Conservation (phyloP, 148 eudicot species). For the Fagopyrum esculentum region DNA sequence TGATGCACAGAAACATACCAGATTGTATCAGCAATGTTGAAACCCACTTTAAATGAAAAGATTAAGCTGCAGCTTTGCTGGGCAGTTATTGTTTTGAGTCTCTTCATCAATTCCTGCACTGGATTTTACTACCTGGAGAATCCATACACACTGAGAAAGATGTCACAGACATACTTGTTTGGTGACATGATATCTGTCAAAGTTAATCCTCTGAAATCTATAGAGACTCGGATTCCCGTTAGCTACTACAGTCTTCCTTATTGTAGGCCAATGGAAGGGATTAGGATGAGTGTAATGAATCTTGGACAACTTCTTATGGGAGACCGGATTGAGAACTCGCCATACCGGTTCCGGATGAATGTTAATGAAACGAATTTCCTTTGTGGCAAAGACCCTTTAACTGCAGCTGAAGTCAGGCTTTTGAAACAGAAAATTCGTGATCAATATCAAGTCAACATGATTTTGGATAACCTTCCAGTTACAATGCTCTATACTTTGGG, state of each 20-base stretch:
- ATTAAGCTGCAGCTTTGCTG: conserved; percentile 9
- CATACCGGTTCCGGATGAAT: conserved; percentile 64
- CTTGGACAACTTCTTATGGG: conserved; percentile 85
- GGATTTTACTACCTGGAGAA: conserved; percentile 61
- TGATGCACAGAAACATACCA: background rate
- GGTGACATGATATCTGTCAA: conserved; percentile 48
- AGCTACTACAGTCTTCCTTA: conserved; percentile 74
- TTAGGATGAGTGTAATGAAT: conserved; percentile 71
- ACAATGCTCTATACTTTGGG: conserved; percentile 21
- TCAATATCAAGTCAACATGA: conserved; percentile 66
- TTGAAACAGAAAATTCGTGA: conserved; percentile 61
- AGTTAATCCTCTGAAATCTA: conserved; percentile 69
- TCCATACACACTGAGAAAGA: conserved; percentile 27
- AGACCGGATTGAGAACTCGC: conserved; percentile 63
- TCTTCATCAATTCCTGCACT: conserved; percentile 31
- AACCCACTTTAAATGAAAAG: background rate
- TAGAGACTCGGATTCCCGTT: conserved; percentile 71
- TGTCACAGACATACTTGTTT: conserved; percentile 36
- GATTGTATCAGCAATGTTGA: background rate
- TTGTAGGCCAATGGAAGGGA: conserved; percentile 45
- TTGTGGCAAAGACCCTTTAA: conserved; percentile 42
- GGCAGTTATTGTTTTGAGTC: conserved; percentile 25
- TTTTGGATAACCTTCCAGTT: conserved; percentile 65
- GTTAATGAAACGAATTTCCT: conserved; percentile 47
- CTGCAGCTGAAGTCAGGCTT: conserved; percentile 52